Evolutionary conservation across 2,329 filamentous ascomycete species (phyloP).

Genomic region (Cladosporium colombiae): DNA sequence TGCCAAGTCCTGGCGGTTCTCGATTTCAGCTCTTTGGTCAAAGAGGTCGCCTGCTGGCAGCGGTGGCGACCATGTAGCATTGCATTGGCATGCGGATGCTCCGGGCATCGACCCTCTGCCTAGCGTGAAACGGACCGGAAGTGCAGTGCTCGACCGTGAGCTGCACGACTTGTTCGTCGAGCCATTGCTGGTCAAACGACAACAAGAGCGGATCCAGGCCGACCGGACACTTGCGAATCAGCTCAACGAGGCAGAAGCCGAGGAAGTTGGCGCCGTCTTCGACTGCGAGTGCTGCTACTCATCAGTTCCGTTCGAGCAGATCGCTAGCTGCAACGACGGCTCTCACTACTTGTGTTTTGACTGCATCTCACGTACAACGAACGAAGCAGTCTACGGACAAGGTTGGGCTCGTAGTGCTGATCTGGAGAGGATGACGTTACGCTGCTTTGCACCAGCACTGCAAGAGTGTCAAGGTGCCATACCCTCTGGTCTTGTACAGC

Average conservation of each 20-base stretch:
- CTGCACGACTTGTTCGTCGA: slow-evolving; percentile 48
- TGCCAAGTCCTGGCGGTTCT: slow-evolving; percentile 75
- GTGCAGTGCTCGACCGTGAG: slow-evolving; percentile 55
- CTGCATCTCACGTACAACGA: slow-evolving; percentile 78
- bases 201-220: slow-evolving; percentile 40
- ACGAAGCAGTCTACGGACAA: slow-evolving; percentile 89
- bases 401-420: slow-evolving; percentile 84
- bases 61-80: slow-evolving; percentile 63
- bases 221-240: slow-evolving; percentile 47
- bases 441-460: slow-evolving; percentile 75
- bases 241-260: slow-evolving; percentile 52
- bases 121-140: slow-evolving; percentile 65
- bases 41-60: slow-evolving; percentile 58
- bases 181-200: slow-evolving; percentile 43
- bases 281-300: slow-evolving; percentile 81
- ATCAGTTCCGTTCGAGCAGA: slow-evolving; percentile 69
- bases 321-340: slow-evolving; percentile 67
- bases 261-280: slow-evolving; percentile 50
- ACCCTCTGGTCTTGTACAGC: slow-evolving; percentile 66
- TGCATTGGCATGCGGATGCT: slow-evolving; percentile 55
- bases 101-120: slow-evolving; percentile 58
- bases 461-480: slow-evolving; percentile 72
- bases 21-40: slow-evolving; percentile 61
- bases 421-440: slow-evolving; percentile 69
- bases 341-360: slow-evolving; percentile 77